Conservation (phyloP, 345 rosid genomes). For the Citrus maxima region DNA sequence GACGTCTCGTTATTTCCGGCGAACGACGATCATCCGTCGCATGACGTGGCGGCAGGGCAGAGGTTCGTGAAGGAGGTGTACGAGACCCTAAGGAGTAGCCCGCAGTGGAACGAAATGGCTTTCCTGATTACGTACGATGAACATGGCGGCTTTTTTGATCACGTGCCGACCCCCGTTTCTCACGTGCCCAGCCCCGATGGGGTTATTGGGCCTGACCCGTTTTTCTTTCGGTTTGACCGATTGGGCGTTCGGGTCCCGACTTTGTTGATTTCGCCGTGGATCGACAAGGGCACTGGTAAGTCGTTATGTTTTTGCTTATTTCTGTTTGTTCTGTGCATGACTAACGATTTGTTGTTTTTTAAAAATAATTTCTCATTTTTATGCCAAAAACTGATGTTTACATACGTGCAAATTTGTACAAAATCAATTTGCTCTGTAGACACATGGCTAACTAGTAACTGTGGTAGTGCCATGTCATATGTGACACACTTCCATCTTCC, state of each 20-base stretch:
- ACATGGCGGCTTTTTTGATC: conserved; percentile 98
- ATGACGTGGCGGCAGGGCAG: conserved; percentile 87
- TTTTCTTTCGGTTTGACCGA: conserved; percentile 79
- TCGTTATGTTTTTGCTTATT: not conserved
- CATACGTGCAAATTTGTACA: too few relatives aligned
- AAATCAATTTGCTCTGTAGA: too few relatives aligned
- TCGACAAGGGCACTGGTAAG: conserved; percentile 90
- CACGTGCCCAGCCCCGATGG: conserved; percentile 95
- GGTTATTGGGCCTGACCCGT: conserved; percentile 85
- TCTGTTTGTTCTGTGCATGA: not conserved
- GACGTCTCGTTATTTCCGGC: conserved; percentile 68
- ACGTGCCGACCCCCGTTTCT: conserved; percentile 81
- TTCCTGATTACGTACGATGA: conserved; percentile 88
- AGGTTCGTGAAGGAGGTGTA: conserved; percentile 91
- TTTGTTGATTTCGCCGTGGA: conserved; percentile 82
- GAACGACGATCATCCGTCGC: conserved; percentile 96
- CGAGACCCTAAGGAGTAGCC: conserved; percentile 81
- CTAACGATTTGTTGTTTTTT: not conserved
- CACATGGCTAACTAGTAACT: too few relatives aligned
- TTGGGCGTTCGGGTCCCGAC: conserved; percentile 96
- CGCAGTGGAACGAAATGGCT: conserved; percentile 98
- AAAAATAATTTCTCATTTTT: not conserved
- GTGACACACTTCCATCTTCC: too few relatives aligned
- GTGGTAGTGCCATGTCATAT: too few relatives aligned
- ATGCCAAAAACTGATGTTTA: too few relatives aligned